Evolutionary conservation across 306 rosid species (phyloP).

Genomic region (Dryas drummondii): DNA sequence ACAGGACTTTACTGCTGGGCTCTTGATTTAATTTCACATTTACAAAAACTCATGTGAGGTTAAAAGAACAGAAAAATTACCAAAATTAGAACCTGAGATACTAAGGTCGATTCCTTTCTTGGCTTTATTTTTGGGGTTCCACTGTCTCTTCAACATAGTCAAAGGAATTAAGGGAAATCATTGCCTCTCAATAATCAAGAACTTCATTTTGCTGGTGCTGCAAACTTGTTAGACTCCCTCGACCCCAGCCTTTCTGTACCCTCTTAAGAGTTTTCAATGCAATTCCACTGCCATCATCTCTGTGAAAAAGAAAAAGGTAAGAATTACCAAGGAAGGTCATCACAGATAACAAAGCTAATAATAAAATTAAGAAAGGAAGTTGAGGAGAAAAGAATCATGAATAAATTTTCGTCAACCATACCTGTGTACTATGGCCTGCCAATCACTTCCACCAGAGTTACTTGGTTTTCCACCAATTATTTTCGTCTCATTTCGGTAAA

Average conservation of each 20-base stretch:
- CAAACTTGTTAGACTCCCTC: conserved; percentile 50
- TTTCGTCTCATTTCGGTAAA: conserved; percentile 33
- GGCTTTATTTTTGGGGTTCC: not conserved
- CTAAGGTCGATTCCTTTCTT: not conserved
- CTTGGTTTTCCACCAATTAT: conserved; percentile 33
- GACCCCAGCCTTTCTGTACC: conserved; percentile 89
- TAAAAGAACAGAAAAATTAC: not conserved
- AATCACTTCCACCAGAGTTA: conserved; percentile 46
- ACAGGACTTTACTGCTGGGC: not conserved
- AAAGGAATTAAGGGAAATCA: conserved; percentile 16
- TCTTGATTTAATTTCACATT: not conserved
- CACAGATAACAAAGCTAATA: conserved; percentile 10
- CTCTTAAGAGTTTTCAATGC: conserved; percentile 69
- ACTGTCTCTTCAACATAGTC: not conserved
- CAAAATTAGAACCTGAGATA: conserved; percentile 18
- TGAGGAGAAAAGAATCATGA: conserved; percentile 18
- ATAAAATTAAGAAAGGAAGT: conserved; percentile 6
- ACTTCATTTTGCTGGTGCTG: conserved; percentile 43
- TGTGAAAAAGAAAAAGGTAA: conserved; percentile 31
- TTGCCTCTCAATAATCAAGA: conserved; percentile 53
- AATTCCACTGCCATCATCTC: conserved; percentile 72
- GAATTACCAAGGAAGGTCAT: conserved; percentile 24
- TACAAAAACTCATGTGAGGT: not conserved
- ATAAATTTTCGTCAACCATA: conserved; percentile 28
- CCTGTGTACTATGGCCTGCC: conserved; percentile 85